Evolutionary conservation across 257 asterid species (phyloP).

Genomic region (Lantana camara): DNA sequence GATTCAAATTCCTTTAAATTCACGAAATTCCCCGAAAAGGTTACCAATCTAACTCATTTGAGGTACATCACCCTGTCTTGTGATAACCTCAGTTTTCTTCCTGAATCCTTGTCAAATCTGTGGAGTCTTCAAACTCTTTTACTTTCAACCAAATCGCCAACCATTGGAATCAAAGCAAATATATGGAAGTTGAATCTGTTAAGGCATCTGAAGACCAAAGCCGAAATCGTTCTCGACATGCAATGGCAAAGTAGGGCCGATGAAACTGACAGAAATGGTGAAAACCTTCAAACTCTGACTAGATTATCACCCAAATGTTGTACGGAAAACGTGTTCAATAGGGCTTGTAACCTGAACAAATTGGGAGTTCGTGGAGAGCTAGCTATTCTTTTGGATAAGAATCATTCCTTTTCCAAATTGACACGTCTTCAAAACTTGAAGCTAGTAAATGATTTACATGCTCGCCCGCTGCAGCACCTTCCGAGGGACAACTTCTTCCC

Average conservation of each 20-base stretch:
- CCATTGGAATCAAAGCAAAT: conserved; percentile 22
- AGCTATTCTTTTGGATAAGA: not conserved
- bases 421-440: conserved; percentile 34
- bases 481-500: conserved; percentile 35
- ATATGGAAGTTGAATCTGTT: conserved; percentile 36
- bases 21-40: conserved; percentile 20
- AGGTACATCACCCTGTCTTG: conserved; percentile 40
- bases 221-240: conserved; percentile 24
- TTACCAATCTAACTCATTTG: conserved; percentile 34
- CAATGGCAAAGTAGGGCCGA: no score
- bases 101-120: conserved; percentile 27
- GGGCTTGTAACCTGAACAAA: conserved; percentile 21
- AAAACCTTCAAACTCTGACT: conserved; percentile 36
- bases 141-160: conserved; percentile 5
- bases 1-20: conserved; percentile 37
- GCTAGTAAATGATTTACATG: conserved; percentile 28
- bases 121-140: conserved; percentile 42
- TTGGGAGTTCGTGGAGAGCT: conserved; percentile 34
- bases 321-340: conserved; percentile 15
- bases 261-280: not conserved
- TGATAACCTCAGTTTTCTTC: conserved; percentile 27
- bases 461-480: no score
- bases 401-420: not conserved
- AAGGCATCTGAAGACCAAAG: conserved; percentile 45
- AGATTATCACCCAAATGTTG: conserved; percentile 30